A percentile compares a stretch with the other conserved stretches of the same genome.
Evolutionary conservation across 2,329 filamentous ascomycete genomes (phyloP).

Genomic region (Penicillium rolfsii): DNA sequence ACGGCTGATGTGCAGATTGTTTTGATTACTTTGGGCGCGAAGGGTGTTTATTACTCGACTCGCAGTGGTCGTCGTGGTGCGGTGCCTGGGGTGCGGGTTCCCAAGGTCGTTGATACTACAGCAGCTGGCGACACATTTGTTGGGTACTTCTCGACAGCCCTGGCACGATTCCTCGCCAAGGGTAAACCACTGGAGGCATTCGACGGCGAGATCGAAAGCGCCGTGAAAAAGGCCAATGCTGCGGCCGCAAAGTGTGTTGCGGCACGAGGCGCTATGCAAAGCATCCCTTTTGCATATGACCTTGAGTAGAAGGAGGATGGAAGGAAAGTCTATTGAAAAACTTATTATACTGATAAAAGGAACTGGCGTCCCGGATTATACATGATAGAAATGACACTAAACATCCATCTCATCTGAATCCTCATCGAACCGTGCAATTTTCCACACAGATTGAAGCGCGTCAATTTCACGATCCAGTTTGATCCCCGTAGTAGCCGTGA

Average conservation of each 20-base stretch:
- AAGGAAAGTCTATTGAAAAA: neutral
- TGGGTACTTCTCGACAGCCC: conserved; percentile 26
- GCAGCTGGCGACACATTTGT: conserved; percentile 30
- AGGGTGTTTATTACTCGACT: conserved; percentile 30
- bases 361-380: conserved; percentile 6
- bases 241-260: conserved; percentile 29
- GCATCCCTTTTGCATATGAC: conserved; percentile 30
- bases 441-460: conserved; percentile 24
- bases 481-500: conserved; percentile 27
- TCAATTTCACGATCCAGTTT: conserved; percentile 25
- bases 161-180: conserved; percentile 24
- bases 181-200: conserved; percentile 19
- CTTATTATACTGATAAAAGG: conserved; percentile 1
- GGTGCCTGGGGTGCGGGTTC: conserved; percentile 25
- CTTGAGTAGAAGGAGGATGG: conserved; percentile 12
- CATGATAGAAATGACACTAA: conserved; percentile 12
- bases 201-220: conserved; percentile 21
- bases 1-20: conserved; percentile 23
- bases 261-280: conserved; percentile 25
- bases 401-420: conserved; percentile 20
- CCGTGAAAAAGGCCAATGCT: conserved; percentile 23
- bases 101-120: conserved; percentile 28
- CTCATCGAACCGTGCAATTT: conserved; percentile 28
- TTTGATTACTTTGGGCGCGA: conserved; percentile 28
- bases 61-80: conserved; percentile 17